Evolutionary conservation across 1,139 yeast genomes (phyloP).

Genomic region (Suhomyces yuchorum): DNA sequence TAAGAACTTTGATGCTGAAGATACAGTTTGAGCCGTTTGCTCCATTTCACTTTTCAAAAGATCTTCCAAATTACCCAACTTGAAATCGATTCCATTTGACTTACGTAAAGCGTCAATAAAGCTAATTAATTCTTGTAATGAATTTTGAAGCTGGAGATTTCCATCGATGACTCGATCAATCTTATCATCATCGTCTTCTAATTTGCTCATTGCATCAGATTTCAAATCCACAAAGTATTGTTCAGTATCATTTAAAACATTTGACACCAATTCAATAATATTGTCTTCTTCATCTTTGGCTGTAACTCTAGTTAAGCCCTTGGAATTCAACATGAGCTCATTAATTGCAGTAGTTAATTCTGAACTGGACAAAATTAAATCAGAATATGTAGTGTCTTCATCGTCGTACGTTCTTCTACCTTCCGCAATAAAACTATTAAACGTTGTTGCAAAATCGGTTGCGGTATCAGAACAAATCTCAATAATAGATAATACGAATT

Average conservation of each 20-base stretch:
- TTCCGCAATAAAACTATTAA: slow-evolving; percentile 77
- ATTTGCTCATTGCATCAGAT: slow-evolving; percentile 51
- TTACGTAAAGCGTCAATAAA: slow-evolving; percentile 58
- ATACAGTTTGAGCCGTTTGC: slow-evolving; percentile 70
- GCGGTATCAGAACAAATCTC: slow-evolving; percentile 74
- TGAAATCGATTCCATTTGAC: slow-evolving; percentile 40
- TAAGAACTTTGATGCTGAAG: slow-evolving; percentile 65
- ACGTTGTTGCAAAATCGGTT: slow-evolving; percentile 79
- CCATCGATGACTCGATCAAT: slow-evolving; percentile 77
- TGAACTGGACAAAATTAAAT: slow-evolving; percentile 66
- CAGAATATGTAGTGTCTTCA: slow-evolving; percentile 58
- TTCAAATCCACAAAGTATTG: slow-evolving; percentile 62
- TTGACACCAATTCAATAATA: slow-evolving; percentile 52
- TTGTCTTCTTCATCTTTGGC: slow-evolving; percentile 57
- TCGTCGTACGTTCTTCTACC: slow-evolving; percentile 59
- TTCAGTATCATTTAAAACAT: slow-evolving; percentile 63
- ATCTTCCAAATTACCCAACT: slow-evolving; percentile 62
- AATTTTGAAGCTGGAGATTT: slow-evolving; percentile 72
- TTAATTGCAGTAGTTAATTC: slow-evolving; percentile 65
- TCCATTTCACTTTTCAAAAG: slow-evolving; percentile 73
- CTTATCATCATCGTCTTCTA: slow-evolving; percentile 63
- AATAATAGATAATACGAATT: slow-evolving; percentile 64
- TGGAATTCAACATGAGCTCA: slow-evolving; percentile 68
- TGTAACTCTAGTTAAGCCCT: slow-evolving; percentile 64
- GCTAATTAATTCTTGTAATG: slow-evolving; percentile 59